Percentiles rank a stretch among this genome's conserved stretches.
Evolutionary conservation across 495 filamentous ascomycete genomes (phyloP).

Genomic region (Aspergillus sparsus): DNA sequence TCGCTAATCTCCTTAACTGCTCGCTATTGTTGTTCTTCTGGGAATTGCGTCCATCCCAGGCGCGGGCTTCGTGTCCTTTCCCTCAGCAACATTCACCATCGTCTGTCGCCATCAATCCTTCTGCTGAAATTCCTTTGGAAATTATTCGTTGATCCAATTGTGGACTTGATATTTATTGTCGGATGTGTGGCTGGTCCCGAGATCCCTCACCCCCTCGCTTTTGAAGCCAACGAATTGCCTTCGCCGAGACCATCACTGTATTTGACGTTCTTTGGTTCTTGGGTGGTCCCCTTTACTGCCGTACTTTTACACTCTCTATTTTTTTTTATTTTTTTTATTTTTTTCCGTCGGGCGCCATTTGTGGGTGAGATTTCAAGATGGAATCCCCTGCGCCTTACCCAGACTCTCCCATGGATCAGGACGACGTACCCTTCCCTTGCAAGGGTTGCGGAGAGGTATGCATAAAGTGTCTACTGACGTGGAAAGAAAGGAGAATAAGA

Average conservation of each 20-base stretch:
- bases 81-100: constrained; percentile 10
- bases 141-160: constrained; percentile 9
- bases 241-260: constrained; percentile 18
- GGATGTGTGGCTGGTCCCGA: constrained; percentile 20
- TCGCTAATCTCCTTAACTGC: constrained; percentile 9
- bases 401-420: constrained; percentile 82
- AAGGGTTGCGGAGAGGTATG: constrained; percentile 96
- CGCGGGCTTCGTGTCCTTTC: constrained; percentile 23
- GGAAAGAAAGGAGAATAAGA: constrained; percentile 15
- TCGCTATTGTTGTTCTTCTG: constrained; percentile 9
- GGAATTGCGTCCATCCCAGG: constrained; percentile 16
- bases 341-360: constrained; percentile 5
- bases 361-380: constrained; percentile 31
- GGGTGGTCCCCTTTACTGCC: not conserved
- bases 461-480: constrained; percentile 9
- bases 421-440: constrained; percentile 86
- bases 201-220: constrained; percentile 13
- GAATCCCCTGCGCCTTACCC: constrained; percentile 59
- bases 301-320: not conserved
- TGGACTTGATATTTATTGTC: constrained; percentile 13
- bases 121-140: constrained; percentile 6
- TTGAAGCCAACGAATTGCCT: constrained; percentile 17
- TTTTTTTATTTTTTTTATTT: not conserved
- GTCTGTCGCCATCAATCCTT: constrained; percentile 9
- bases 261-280: constrained; percentile 1